A percentile compares a stretch with the other conserved stretches of the same genome.
phyloP scores from a whole-genome alignment of 2,329 filamentous ascomycete species.

The Sclerotinia glacialis region DNA sequence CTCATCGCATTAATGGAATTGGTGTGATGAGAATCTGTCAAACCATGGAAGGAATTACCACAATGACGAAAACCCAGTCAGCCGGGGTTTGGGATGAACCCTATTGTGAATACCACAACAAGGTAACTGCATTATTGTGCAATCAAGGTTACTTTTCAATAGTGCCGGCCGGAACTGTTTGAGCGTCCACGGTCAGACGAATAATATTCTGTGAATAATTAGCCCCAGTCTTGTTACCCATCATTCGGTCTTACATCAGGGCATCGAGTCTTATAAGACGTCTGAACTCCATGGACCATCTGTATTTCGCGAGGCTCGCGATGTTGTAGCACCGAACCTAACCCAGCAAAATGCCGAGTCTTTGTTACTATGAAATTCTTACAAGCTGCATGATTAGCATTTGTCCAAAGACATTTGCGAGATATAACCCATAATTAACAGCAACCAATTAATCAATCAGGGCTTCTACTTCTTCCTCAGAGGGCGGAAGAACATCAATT shows the following conservation, averaged over 20 bases:
- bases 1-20: constrained; percentile 45
- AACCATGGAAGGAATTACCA: constrained; percentile 52
- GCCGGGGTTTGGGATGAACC: constrained; percentile 55
- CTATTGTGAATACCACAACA: constrained; percentile 56
- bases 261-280: constrained; percentile 50
- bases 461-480: constrained; percentile 43
- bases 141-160: constrained; percentile 60
- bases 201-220: constrained; percentile 52
- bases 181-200: constrained; percentile 55
- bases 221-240: constrained; percentile 33
- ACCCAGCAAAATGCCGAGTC: constrained; percentile 50
- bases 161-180: constrained; percentile 56
- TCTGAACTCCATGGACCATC: constrained; percentile 48
- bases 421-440: constrained; percentile 26
- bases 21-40: constrained; percentile 49
- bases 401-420: neutral
- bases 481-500: constrained; percentile 55
- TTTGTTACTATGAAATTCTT: constrained; percentile 51
- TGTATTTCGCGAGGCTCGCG: constrained; percentile 46
- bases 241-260: constrained; percentile 45
- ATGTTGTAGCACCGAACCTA: constrained; percentile 49
- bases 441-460: constrained; percentile 44
- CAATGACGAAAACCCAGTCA: constrained; percentile 54
- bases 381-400: constrained; percentile 38
- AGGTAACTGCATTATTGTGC: constrained; percentile 57